Evolutionary conservation across 2,329 filamentous ascomycete species (phyloP).

Genomic region (Epichloe coenophiala): DNA sequence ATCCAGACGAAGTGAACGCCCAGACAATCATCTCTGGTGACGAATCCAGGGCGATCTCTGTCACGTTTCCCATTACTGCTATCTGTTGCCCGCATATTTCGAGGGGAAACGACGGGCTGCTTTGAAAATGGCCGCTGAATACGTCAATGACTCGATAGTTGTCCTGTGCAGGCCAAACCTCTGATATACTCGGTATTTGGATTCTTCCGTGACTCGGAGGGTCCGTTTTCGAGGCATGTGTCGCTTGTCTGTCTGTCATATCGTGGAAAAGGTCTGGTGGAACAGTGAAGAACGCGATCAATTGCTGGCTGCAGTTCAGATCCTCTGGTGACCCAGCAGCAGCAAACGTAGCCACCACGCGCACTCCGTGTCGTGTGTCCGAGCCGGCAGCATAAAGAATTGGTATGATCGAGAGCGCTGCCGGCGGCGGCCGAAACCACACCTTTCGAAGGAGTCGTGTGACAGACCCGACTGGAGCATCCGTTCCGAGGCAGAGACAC

Average conservation of each 20-base stretch:
- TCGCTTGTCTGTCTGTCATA: conserved; percentile 10
- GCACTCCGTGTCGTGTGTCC: conserved; percentile 43
- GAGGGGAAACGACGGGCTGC: conserved; percentile 13
- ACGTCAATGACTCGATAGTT: conserved; percentile 11
- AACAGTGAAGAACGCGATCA: conserved; percentile 46
- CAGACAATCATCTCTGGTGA: conserved; percentile 22
- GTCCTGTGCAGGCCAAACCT: conserved; percentile 10
- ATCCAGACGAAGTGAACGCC: conserved; percentile 22
- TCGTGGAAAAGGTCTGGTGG: conserved; percentile 40
- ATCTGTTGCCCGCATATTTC: conserved; percentile 19
- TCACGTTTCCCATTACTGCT: conserved; percentile 17
- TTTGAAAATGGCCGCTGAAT: conserved; percentile 7
- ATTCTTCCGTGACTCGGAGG: conserved; percentile 2
- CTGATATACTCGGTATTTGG: conserved; percentile 6
- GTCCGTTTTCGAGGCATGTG: conserved; percentile 3
- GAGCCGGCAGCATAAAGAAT: conserved; percentile 41
- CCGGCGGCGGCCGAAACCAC: conserved; percentile 28
- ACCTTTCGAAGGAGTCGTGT: conserved; percentile 45
- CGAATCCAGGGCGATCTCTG: conserved; percentile 19
- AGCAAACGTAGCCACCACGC: conserved; percentile 43
- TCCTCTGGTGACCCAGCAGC: conserved; percentile 12
- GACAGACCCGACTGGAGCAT: conserved; percentile 38
- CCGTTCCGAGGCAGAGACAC: conserved; percentile 45
- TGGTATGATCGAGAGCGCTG: conserved; percentile 23
- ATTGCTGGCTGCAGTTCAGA: conserved; percentile 15